Conservation (phyloP, 495 filamentous ascomycete species). For the Filosporella fistucella region DNA sequence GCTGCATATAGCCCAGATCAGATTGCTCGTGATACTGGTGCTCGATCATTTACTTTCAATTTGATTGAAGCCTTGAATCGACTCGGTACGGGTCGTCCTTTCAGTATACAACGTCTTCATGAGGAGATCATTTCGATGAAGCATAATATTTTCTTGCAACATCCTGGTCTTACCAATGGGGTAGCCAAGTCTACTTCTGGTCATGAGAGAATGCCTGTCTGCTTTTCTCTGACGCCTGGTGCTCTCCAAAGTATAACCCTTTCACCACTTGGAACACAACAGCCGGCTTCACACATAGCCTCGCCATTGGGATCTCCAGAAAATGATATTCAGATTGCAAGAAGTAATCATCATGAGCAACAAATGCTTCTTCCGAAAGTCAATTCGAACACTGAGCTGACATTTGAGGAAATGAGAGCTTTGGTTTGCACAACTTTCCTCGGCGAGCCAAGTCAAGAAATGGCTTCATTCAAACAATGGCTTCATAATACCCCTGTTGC, state of each 20-base stretch:
- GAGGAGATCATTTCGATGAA: constrained; percentile 40
- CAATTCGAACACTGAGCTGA: constrained; percentile 38
- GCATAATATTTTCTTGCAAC: constrained; percentile 28
- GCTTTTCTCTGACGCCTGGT: constrained; percentile 43
- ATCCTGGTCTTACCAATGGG: constrained; percentile 37
- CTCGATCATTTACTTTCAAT: constrained; percentile 46
- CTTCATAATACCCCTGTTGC: constrained; percentile 42
- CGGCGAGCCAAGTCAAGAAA: constrained; percentile 50
- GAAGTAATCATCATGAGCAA: constrained; percentile 7
- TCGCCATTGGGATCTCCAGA: constrained; percentile 37
- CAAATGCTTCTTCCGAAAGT: constrained; percentile 14
- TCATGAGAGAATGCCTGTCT: constrained; percentile 37
- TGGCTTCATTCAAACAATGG: constrained; percentile 55
- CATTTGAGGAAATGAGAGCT: constrained; percentile 47
- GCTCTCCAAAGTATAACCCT: constrained; percentile 42
- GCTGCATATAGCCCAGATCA: constrained; percentile 48
- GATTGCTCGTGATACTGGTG: constrained; percentile 32
- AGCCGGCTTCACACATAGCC: constrained; percentile 25
- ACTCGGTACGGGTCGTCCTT: constrained; percentile 40
- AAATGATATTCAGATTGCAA: constrained; percentile 24
- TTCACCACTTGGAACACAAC: constrained; percentile 33
- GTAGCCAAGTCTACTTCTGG: constrained; percentile 28
- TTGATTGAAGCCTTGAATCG: constrained; percentile 42
- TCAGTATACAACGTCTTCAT: constrained; percentile 42
- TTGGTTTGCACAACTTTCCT: constrained; percentile 53